Evolutionary conservation across 768 basidiomycete species (phyloP), one percentile per base, ranked within the genome.

Genomic region (Russula brevipes): DNA sequence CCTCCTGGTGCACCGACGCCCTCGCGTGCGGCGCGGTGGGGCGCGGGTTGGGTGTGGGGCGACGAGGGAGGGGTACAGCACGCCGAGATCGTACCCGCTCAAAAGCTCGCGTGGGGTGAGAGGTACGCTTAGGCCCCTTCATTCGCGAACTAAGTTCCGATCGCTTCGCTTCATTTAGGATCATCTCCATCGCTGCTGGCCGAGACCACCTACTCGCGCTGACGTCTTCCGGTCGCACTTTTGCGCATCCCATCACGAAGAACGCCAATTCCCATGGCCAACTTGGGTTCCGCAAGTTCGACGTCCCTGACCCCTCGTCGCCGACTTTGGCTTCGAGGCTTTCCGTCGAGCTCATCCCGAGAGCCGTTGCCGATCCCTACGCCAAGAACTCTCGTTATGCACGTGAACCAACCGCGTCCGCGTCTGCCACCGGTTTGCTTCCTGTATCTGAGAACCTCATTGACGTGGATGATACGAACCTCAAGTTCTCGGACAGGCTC

Each of bases 231-330:
- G 93, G 93, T 2, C 87, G 91, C 52, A 81, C 88, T 5, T 94
- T 89, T 71, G 82, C 85, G 2, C 84, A 91, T 69, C 91, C 94
- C 0, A 78, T 91, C 47, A 83, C 82, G 66, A 83, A 84, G 66
- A 72, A 80, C 9, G 94, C 89, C 35, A 98, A 98, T 74, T 76
- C 81, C 1, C 83, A 85, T 71, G 89, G 91, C 1, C 94, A 97
- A 71, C 84, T 98, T 8, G 94, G 94, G 7, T 80, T 89, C 67
- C 83, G 85, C 35, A 83, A 83, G 64, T 80, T 87, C 54, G 76
- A 83, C 54, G 78, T 89, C 2, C 72, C 73, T 36, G 75, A 78
- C 65, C 69, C 69, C 60, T 53, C 70, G 41, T 70, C 70, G 57
- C 65, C 63, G 56, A 70, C 64, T 53, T 71, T 58, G 64, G 49